These are phyloP conservation scores for Puccinia horiana DNA, from an alignment of 1,284 basidiomycete genomes.

Conservation along the genomic window DNA sequence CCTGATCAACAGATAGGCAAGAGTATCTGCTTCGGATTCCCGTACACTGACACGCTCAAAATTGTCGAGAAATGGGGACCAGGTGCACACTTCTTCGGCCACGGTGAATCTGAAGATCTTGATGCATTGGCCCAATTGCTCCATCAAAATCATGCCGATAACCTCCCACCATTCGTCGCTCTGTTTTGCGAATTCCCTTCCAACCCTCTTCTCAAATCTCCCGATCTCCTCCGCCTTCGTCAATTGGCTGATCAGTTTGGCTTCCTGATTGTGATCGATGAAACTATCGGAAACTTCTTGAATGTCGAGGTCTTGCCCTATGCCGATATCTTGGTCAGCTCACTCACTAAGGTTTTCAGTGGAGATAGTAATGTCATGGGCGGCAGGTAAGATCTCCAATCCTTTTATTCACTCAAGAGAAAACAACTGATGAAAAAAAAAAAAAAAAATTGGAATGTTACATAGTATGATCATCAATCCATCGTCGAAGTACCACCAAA, in stretches of 20 bases:
- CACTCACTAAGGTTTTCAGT: slow-evolving; percentile 91
- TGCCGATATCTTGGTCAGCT: slow-evolving; percentile 90
- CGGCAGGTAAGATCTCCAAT: slow-evolving; percentile 68
- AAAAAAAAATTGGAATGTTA: background rate
- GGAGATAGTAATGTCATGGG: slow-evolving; percentile 97
- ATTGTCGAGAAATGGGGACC: slow-evolving; percentile 95
- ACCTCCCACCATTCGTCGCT: slow-evolving; percentile 59
- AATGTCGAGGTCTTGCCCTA: slow-evolving; percentile 90
- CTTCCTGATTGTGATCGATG: slow-evolving; percentile 88
- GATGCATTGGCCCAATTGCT: slow-evolving; percentile 72
- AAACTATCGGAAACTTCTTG: slow-evolving; percentile 93
- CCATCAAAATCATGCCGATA: slow-evolving; percentile 61
- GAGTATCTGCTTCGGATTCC: slow-evolving; percentile 68
- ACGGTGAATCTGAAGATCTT: slow-evolving; percentile 75
- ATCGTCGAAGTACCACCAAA: slow-evolving; percentile 67
- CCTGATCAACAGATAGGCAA: slow-evolving; percentile 51
- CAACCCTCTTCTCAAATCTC: slow-evolving; percentile 84
- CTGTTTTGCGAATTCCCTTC: slow-evolving; percentile 82
- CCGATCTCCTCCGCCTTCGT: slow-evolving; percentile 77
- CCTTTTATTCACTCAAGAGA: background rate
- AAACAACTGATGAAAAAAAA: background rate
- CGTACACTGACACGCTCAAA: slow-evolving; percentile 97
- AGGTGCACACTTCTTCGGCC: slow-evolving; percentile 85
- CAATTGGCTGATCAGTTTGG: slow-evolving; percentile 81
- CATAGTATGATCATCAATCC: slow-evolving; percentile 82